Evolutionary conservation across 176 grass and related monocot species (phyloP), one percentile per base, ranked within the genome.

Genomic region (Melocanna baccifera): DNA sequence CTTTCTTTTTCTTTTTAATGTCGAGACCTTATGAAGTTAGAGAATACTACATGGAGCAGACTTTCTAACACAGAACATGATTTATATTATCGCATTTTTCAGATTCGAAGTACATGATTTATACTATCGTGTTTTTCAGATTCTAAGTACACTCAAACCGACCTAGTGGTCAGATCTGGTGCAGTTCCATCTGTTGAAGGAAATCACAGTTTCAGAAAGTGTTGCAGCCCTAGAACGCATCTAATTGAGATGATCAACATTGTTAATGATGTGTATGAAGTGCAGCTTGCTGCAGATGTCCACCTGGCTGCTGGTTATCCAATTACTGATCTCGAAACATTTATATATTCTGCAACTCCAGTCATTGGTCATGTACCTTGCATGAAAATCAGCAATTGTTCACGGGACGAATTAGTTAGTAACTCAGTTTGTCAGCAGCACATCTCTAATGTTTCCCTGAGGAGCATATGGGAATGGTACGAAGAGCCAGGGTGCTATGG

Each of bases 401-500:
- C 66, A 45, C 48, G 29, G 61, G 88, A 88, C 39, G 83, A 81
- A 65, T 30, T 58, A 72, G 34, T 40, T 76, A 87, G 62, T 23
- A 32, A 66, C 41, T 69, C 75, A 62, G 45, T 68, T 73, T 90
- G 29, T 83, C 72, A 37, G 78, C 88, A 93, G 32, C 66, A 86
- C 74, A 55, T 81, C 16, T 78, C 86, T 61, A 86, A 80, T 65
- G 45, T 88, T 59, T 80, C 83, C 69, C 73, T 93, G 68, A 86
- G 70, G 50, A 88, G 59, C 16, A 70, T 93, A 55, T 93, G 91
- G 88, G 82, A 93, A 59, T 93, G 91, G 91, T 93, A 93, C 48
- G 88, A 93, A 93, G 91, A 93, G 77, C 91, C 88, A 86, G 91
- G 91, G 39, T 93, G 91, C 79, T 93, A 90, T 88, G 91, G 91